Base-by-base conservation (phyloP, 2,329 filamentous ascomycete genomes). In the Septoria petroselini region DNA sequence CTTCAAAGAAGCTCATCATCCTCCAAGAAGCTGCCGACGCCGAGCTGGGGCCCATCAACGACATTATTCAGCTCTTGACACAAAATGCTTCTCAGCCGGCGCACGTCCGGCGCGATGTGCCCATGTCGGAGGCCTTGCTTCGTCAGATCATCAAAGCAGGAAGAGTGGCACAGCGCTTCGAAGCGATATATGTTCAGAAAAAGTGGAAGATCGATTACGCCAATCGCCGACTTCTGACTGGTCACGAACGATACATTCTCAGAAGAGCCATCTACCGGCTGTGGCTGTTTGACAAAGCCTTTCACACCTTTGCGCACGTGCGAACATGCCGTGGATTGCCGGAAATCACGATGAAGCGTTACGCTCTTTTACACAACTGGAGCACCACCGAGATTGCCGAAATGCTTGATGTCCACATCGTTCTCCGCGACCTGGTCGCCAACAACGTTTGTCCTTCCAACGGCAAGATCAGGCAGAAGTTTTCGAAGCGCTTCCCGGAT, bases 371-470 rank as follows among this genome's bases (percentile, higher is more conserved):
- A 7, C 79, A 82, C 56, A 81, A 82, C 58, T 84, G 78, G 78
- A 71, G 69, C 34, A 78, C 75, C 0, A 48, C 54, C 11, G 78
- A 82, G 54, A 68, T 84, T 23, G 75, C 76, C 8, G 79, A 83
- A 58, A 79, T 83, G 31, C 76, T 80, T 39, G 81, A 84, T 60
- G 68, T 81, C 19, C 76, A 80, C 37, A 58, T 68, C 23, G 67
- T 82, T n/a, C 71, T 84, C 12, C 70, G 74, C 34, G 78, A 81
- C 46, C 70, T 82, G 3, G 66, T 84, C 3, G 73, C 76, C 52
- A 74, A 72, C 59, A 79, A 81, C 52, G 71, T 84, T 48, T 83
- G 81, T 62, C 81, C 81, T 0, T 81, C 77, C 52, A 82, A 83
- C 60, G 79, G 79, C 48, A 76, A 76, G 34, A 78, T 82, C 25